Conservation (phyloP, 225 moss, liverwort and hornwort species). For the Pseudoscleropodium purum region DNA sequence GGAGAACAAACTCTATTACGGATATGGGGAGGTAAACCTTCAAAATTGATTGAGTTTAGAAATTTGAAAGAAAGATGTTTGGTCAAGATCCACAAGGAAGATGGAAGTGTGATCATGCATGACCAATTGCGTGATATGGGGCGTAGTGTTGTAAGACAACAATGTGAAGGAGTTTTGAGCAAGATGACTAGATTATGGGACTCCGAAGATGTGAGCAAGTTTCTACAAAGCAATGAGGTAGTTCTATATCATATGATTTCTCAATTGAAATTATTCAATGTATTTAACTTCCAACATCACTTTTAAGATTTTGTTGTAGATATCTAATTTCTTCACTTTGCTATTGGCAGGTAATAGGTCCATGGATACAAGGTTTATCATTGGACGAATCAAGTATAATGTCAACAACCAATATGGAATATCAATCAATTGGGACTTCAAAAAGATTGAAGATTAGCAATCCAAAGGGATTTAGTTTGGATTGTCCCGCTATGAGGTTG, state of each 20-base stretch:
- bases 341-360: not conserved
- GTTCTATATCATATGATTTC: not conserved
- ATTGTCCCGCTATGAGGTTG: rapidly evolving
- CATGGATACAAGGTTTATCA: not conserved
- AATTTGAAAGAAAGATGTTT: not conserved
- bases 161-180: not conserved
- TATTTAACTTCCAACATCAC: not conserved
- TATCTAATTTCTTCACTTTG: not conserved
- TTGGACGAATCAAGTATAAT: rapidly evolving
- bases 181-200: not conserved
- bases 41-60: rapidly evolving
- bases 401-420: rapidly evolving
- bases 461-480: not conserved
- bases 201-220: not conserved
- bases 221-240: not conserved
- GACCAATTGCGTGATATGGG: not conserved
- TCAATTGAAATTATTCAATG: not conserved
- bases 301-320: rapidly evolving
- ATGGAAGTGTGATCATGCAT: not conserved
- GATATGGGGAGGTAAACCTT: not conserved
- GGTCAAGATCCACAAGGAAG: not conserved
- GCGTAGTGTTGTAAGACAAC: not conserved
- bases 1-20: no score
- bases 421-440: not conserved
- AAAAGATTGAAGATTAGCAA: no score